phyloP scores from a whole-genome alignment of 2,329 filamentous ascomycete species.

The Waltergamsia citrina region DNA sequence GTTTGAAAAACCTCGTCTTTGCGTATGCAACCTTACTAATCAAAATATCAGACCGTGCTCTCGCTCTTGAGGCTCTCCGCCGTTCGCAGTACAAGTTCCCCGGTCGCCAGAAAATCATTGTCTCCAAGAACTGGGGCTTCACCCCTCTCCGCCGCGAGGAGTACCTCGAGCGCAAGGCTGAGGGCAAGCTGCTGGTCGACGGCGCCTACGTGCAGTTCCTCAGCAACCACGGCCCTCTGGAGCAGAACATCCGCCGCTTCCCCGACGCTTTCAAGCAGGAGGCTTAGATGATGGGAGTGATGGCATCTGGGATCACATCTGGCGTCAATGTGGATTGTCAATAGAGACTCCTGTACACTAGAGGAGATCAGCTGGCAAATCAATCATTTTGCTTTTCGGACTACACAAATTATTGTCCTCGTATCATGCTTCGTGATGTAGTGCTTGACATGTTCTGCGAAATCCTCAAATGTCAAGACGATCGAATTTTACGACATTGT shows the following conservation, averaged over 20 bases:
- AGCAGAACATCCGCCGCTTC: conserved; percentile 87
- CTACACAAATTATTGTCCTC: conserved; percentile 1
- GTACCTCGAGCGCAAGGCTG: conserved; percentile 91
- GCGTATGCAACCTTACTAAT: conserved; percentile 1
- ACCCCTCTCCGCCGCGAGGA: conserved; percentile 96
- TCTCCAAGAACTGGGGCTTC: conserved; percentile 99
- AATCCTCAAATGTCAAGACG: no score
- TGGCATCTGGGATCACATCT: conserved; percentile 20
- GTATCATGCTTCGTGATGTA: background rate
- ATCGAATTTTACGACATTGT: no score
- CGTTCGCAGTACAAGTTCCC: conserved; percentile 99
- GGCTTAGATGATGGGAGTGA: conserved; percentile 31
- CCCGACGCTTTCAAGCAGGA: conserved; percentile 72
- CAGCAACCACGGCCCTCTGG: conserved; percentile 79
- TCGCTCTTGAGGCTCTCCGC: conserved; percentile 96
- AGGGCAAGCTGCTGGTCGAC: conserved; percentile 89
- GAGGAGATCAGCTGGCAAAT: conserved; percentile 1
- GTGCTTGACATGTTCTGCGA: background rate
- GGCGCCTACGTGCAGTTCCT: conserved; percentile 99
- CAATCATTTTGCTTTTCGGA: conserved; percentile 3
- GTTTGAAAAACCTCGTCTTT: background rate
- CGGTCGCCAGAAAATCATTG: conserved; percentile 99
- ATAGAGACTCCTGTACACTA: conserved; percentile 1
- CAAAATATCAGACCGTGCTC: conserved; percentile 59
- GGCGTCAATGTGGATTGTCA: conserved; percentile 26